These are phyloP conservation scores for Dactylis glomerata DNA, from an alignment of 176 grass and related monocot species.

Conservation along the genomic window DNA sequence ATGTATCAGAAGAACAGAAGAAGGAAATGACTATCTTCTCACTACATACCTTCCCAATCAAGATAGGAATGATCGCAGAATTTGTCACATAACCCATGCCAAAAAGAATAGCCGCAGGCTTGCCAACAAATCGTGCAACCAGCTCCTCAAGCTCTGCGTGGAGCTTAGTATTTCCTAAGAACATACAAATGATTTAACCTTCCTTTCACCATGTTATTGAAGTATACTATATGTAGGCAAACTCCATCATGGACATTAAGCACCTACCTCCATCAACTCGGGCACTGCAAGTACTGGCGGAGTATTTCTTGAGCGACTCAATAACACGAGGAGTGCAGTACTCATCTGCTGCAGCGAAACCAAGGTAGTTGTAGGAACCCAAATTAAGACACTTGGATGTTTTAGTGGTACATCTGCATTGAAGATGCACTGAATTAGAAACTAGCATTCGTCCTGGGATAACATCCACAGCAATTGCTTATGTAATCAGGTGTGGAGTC, in stretches of 20 bases:
- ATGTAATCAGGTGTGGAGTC: background rate
- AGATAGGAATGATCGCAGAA: conserved; percentile 76
- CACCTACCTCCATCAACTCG: conserved; percentile 72
- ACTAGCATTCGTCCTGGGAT: background rate
- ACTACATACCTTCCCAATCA: conserved; percentile 68
- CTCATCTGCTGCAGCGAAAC: conserved; percentile 86
- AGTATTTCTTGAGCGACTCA: conserved; percentile 86
- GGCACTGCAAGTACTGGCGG: conserved; percentile 75
- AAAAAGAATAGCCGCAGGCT: conserved; percentile 81
- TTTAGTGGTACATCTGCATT: conserved; percentile 61
- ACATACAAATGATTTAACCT: conserved; percentile 15
- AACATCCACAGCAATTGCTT: background rate
- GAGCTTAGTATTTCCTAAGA: conserved; percentile 76
- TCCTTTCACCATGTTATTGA: conserved; percentile 8
- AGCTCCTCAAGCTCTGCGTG: conserved; percentile 78
- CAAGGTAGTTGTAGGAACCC: conserved; percentile 96
- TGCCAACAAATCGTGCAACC: conserved; percentile 78
- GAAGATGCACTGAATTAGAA: conserved; percentile 28
- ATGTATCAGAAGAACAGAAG: background rate
- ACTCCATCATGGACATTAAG: conserved; percentile 16
- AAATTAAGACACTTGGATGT: conserved; percentile 84
- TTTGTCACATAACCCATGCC: conserved; percentile 98
- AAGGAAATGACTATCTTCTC: background rate
- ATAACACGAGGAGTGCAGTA: conserved; percentile 94
- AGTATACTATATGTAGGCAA: conserved; percentile 1